These are phyloP conservation scores for Wickerhamiella parazyma DNA, from an alignment of 805 yeast species.

Conservation along the genomic window DNA sequence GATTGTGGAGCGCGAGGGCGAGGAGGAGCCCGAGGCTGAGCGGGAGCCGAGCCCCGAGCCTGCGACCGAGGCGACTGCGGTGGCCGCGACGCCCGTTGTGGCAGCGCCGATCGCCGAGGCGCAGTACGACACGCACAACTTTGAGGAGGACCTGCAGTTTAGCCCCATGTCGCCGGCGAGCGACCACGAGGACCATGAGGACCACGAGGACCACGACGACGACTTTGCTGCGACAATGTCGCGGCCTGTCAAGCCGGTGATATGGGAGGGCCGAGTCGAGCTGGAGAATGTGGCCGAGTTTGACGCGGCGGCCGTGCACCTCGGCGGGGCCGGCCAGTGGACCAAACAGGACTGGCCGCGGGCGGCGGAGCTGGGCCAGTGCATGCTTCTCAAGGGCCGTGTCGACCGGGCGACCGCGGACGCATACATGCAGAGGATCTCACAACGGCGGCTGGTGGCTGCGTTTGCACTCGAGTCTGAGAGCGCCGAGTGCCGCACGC, in stretches of 20 bases:
- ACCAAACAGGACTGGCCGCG: slow-evolving; percentile 18
- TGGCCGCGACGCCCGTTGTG: slow-evolving; percentile 9
- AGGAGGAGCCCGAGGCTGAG: slow-evolving; percentile 6
- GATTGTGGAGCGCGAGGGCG: slow-evolving; percentile 34
- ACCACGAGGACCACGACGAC: too few relatives aligned
- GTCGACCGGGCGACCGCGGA: slow-evolving; percentile 42
- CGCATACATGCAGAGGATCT: slow-evolving; percentile 36
- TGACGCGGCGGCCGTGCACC: slow-evolving; percentile 29
- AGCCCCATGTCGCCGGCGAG: slow-evolving; percentile 14
- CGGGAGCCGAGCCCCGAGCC: slow-evolving; percentile 9
- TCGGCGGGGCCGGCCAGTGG: slow-evolving; percentile 26
- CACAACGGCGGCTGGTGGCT: slow-evolving; percentile 38
- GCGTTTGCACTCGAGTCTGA: slow-evolving; percentile 32
- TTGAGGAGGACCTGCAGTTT: neutral
- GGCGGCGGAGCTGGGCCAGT: slow-evolving; percentile 14
- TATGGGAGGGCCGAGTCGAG: slow-evolving; percentile 36
- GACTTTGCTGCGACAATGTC: slow-evolving; percentile 25
- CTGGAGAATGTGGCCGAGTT: slow-evolving; percentile 40
- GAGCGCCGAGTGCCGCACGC: slow-evolving; percentile 17
- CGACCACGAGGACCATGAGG: too few relatives aligned
- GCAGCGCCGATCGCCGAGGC: slow-evolving; percentile 14
- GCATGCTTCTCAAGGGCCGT: slow-evolving; percentile 46
- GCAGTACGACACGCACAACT: slow-evolving; percentile 1
- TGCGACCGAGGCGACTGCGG: slow-evolving; percentile 17
- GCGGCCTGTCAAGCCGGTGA: slow-evolving; percentile 7